Evolutionary conservation across 179 eudicot species (phyloP).

Genomic region (Silene vulgaris): DNA sequence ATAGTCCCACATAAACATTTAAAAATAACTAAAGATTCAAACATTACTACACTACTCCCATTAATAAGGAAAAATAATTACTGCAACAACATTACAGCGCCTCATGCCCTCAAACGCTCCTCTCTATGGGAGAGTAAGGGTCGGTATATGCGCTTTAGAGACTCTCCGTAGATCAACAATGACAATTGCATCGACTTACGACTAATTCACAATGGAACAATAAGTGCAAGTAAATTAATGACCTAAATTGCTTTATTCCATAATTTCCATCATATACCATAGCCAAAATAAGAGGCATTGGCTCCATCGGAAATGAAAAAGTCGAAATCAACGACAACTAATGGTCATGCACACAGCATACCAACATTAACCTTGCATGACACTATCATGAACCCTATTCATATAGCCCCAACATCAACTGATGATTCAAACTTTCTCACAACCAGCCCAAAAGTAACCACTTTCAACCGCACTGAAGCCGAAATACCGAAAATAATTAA

Average conservation of each 20-base stretch:
- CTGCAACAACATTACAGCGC: too few species aligned
- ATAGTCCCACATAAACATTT: too few species aligned
- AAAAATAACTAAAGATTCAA: too few species aligned
- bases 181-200: too few species aligned
- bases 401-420: background rate
- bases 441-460: background rate
- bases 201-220: background rate
- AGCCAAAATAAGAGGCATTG: background rate
- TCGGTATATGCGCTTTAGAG: too few species aligned
- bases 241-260: constrained; percentile 3
- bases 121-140: too few species aligned
- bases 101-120: too few species aligned
- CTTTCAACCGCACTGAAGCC: background rate
- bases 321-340: background rate
- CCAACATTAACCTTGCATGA: background rate
- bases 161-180: too few species aligned
- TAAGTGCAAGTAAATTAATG: background rate
- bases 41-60: too few species aligned
- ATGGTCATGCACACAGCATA: background rate
- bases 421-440: background rate
- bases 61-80: too few species aligned
- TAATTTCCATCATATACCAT: background rate
- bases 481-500: background rate
- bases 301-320: background rate
- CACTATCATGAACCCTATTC: background rate